Evolutionary conservation across 1,284 basidiomycete genomes (phyloP).

Genomic region (Ganoderma lingzhi): DNA sequence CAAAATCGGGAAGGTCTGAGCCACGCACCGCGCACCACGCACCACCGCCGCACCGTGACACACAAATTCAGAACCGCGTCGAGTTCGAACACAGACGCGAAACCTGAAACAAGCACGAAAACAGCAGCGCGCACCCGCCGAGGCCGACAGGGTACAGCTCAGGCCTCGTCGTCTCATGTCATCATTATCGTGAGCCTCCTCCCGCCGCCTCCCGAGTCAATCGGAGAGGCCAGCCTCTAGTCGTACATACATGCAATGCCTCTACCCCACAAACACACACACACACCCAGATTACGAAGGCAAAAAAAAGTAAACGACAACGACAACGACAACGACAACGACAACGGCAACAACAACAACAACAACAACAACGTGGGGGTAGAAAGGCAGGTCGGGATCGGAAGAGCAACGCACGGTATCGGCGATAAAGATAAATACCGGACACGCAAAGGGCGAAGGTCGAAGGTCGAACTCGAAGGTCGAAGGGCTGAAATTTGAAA

Average conservation of each 20-base stretch:
- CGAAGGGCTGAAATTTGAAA: neutral
- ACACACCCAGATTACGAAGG: neutral
- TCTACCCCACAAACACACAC: neutral
- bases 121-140: neutral
- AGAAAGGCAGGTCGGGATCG: neutral
- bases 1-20: no score
- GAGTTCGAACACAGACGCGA: no score
- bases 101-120: no score
- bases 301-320: neutral
- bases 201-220: slow-evolving; percentile 13
- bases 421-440: neutral
- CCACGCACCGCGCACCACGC: no score
- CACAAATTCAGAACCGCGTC: no score
- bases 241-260: slow-evolving; percentile 6
- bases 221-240: slow-evolving; percentile 3
- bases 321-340: neutral
- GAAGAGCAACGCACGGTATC: neutral
- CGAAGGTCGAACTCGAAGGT: neutral
- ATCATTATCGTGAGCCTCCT: slow-evolving; percentile 11
- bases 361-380: neutral
- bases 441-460: neutral
- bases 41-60: no score
- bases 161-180: slow-evolving; percentile 6
- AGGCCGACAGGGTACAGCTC: neutral
- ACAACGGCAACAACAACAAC: neutral